Base-by-base conservation (phyloP, 176 grass and related monocot genomes). In the Oryza longistaminata region DNA sequence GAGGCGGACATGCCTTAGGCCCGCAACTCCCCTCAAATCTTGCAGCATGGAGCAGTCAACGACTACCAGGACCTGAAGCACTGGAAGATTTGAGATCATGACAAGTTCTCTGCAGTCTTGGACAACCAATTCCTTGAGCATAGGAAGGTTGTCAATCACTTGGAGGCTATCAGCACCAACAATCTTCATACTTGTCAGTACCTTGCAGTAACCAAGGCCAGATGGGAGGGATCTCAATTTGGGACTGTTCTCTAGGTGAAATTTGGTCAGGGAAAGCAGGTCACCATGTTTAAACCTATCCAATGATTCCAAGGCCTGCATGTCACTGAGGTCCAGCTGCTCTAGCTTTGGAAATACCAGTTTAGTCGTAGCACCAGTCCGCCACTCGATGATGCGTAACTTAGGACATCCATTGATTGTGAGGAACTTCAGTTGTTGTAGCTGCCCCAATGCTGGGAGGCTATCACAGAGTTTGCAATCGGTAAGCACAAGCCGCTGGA, bases 321-420 rank as follows among this genome's bases (percentile, higher is more conserved):
- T 86, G 61, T 88, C 60, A 74, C 75, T 29, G 2, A 91, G 10
- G 39, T 81, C 69, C 74, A 88, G 67, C 42, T 33, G 45, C 48
- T 89, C 64, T 62, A 88, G 80, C 74, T 86, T 85, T 58, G 67
- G 88, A 75, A 88, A 92, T 88, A 72, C 67, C 11, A 37, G 29
- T 34, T 34, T 34, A 69, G 27, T 27, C 27, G 62, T 33, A 6
- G 34, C 10, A 0, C 42, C 68, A 52, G 15, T 55, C 7, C 6
- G 3, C 1, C 22, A 6, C 24, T 80, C 67, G 13, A 92, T 79
- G 61, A 58, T 34, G 65, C 24, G 9, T 9, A 88, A 10, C 67
- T 48, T 70, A 34, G 69, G 42, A 13, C 44, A 85, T 25, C 68
- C 13, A 58, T 60, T 40, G 53, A 92, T 74, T 2, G n/a, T 39